These are phyloP conservation scores for Bocquillonia castaneifolia DNA, from an alignment of 441 rosid genomes.

Conservation along the genomic window DNA sequence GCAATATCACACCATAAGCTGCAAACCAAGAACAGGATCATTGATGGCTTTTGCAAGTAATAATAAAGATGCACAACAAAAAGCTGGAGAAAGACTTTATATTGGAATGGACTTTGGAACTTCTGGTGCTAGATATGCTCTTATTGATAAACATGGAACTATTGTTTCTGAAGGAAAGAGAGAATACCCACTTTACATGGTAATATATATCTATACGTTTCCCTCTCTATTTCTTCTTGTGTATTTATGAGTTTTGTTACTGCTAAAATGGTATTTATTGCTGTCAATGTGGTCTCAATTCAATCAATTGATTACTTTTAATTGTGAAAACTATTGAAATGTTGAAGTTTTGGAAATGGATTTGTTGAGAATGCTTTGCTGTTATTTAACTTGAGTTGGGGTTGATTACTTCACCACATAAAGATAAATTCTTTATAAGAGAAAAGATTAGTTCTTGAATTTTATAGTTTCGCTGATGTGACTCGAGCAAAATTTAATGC, in stretches of 20 bases:
- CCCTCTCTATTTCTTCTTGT: neutral
- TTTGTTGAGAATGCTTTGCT: neutral
- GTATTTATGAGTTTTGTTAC: neutral
- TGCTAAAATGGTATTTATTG: neutral
- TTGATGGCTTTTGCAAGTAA: slow-evolving; percentile 29
- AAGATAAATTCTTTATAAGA: too few species aligned
- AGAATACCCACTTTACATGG: slow-evolving; percentile 57
- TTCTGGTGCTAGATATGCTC: slow-evolving; percentile 78
- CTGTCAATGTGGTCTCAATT: neutral
- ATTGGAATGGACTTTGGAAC: slow-evolving; percentile 96
- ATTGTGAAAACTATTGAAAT: neutral
- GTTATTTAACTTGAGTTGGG: neutral
- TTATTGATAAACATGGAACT: slow-evolving; percentile 61
- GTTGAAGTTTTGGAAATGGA: neutral
- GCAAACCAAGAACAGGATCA: slow-evolving; percentile 21
- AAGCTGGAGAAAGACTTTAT: slow-evolving; percentile 43
- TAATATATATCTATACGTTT: slow-evolving; percentile 15
- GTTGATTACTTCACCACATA: too few species aligned
- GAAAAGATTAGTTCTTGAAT: too few species aligned
- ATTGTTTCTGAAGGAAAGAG: slow-evolving; percentile 61
- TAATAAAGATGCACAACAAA: slow-evolving; percentile 13
- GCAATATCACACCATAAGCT: neutral
- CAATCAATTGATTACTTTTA: neutral
- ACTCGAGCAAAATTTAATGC: neutral
- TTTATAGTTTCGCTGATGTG: too few species aligned